Evolutionary conservation across 1,284 basidiomycete genomes (phyloP).

Genomic region (Ustilago vetiveriae): DNA sequence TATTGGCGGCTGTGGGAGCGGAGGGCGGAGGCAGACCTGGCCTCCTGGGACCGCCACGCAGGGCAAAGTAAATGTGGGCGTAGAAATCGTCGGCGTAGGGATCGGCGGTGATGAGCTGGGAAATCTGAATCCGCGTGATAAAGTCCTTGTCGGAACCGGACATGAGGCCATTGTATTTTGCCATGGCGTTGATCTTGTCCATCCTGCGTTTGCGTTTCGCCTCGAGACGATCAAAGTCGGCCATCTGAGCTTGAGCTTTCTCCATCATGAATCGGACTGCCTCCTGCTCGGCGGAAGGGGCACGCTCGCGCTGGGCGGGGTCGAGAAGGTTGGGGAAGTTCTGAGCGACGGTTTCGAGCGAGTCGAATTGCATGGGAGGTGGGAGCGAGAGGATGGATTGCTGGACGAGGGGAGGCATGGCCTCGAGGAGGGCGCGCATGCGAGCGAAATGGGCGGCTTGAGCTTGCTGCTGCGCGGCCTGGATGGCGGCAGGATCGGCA

Average conservation of each 20-base stretch:
- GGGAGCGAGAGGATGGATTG: conserved; percentile 58
- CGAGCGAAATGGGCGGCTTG: conserved; percentile 60
- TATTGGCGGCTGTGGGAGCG: too few relatives aligned
- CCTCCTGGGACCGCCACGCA: conserved; percentile 73
- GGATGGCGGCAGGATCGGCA: conserved; percentile 37
- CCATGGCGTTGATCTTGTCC: conserved; percentile 72
- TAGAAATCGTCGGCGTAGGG: conserved; percentile 99
- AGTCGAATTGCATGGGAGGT: conserved; percentile 64
- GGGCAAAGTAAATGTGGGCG: conserved; percentile 91
- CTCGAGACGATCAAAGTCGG: conserved; percentile 51
- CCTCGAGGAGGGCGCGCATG: conserved; percentile 61
- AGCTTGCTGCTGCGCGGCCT: conserved; percentile 39
- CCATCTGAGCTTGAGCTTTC: conserved; percentile 48
- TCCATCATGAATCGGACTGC: conserved; percentile 56
- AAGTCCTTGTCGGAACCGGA: conserved; percentile 99
- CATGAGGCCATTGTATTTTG: conserved; percentile 97
- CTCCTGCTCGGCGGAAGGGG: conserved; percentile 46
- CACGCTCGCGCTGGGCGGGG: conserved; percentile 34
- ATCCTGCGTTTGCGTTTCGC: conserved; percentile 53
- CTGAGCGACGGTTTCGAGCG: conserved; percentile 56
- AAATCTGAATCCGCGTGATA: conserved; percentile 98
- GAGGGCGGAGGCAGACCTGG: conserved; percentile 34
- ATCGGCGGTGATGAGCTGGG: conserved; percentile 85
- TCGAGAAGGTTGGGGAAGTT: conserved; percentile 59
- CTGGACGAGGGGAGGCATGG: conserved; percentile 60